phyloP scores from a whole-genome alignment of 2,329 filamentous ascomycete species.

The Parascedosporium putredinis region DNA sequence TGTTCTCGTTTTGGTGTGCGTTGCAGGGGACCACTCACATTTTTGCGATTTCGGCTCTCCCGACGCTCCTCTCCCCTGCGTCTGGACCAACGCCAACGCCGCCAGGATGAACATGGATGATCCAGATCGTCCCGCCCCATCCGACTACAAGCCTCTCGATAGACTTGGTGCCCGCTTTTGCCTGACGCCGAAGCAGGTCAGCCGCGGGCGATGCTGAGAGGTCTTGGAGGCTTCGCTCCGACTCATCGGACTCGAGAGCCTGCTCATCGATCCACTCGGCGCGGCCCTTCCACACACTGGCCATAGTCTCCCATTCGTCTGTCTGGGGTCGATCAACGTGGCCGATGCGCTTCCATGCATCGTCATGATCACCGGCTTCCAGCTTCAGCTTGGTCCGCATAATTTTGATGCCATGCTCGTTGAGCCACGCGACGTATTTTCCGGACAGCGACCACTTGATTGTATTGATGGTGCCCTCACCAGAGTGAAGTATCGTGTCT shows the following conservation, averaged over 20 bases:
- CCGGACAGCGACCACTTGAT: conserved; percentile 94
- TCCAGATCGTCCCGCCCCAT: conserved; percentile 94
- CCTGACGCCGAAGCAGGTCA: conserved; percentile 38
- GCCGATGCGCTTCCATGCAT: conserved; percentile 88
- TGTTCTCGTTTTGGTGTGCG: neutral
- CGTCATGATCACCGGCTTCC: conserved; percentile 64
- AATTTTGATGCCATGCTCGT: conserved; percentile 94
- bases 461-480: conserved; percentile 80
- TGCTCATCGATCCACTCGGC: conserved; percentile 89
- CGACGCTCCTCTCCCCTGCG: conserved; percentile 60
- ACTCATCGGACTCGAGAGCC: conserved; percentile 63
- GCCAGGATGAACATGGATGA: conserved; percentile 79
- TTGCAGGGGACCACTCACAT: conserved; percentile 50
- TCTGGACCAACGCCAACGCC: conserved; percentile 56
- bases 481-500: conserved; percentile 79
- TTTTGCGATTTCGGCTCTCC: conserved; percentile 81
- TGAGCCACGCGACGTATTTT: conserved; percentile 89
- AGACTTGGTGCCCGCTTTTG: conserved; percentile 32
- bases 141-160: conserved; percentile 81
- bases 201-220: conserved; percentile 31
- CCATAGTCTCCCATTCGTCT: conserved; percentile 91
- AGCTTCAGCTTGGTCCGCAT: conserved; percentile 85
- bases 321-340: conserved; percentile 84
- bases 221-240: conserved; percentile 25
- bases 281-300: conserved; percentile 84